Evolutionary conservation across 768 basidiomycete species (phyloP).

Genomic region (Strobilomyces dryophilus): DNA sequence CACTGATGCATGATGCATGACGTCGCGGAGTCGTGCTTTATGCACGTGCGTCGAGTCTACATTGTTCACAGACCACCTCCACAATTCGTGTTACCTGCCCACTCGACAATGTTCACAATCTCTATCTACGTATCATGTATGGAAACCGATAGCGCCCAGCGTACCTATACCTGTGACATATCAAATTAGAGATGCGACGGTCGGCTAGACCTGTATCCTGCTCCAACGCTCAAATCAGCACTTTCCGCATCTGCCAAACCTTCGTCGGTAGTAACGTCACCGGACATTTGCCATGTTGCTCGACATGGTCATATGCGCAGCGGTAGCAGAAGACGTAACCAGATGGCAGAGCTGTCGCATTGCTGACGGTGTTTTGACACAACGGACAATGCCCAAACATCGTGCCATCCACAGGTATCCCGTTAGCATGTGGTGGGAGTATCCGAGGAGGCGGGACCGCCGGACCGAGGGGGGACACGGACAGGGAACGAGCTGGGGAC

Average conservation of each 20-base stretch:
- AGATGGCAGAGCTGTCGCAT: slow-evolving; percentile 86
- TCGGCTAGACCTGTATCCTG: not conserved
- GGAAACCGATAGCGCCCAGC: too few relatives aligned
- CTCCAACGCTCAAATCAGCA: slow-evolving; percentile 57
- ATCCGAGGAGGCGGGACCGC: slow-evolving; percentile 74
- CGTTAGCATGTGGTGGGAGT: slow-evolving; percentile 69
- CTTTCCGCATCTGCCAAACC: slow-evolving; percentile 83
- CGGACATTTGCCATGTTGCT: slow-evolving; percentile 76
- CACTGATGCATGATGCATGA: not conserved
- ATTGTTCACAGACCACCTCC: not conserved
- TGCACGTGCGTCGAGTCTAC: slow-evolving; percentile 23
- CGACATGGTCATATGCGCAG: slow-evolving; percentile 81
- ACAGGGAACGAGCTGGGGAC: slow-evolving; percentile 76
- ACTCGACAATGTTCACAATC: not conserved
- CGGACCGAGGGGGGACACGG: slow-evolving; percentile 58
- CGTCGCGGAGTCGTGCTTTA: slow-evolving; percentile 2
- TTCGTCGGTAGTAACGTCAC: slow-evolving; percentile 75
- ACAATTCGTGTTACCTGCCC: not conserved
- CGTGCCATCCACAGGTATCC: slow-evolving; percentile 56
- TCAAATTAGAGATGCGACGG: slow-evolving; percentile 6
- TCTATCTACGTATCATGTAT: not conserved
- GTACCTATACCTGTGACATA: not conserved
- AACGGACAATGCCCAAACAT: slow-evolving; percentile 84
- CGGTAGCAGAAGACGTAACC: slow-evolving; percentile 96
- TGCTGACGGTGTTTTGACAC: slow-evolving; percentile 67